Evolutionary conservation across 768 basidiomycete genomes (phyloP).

Genomic region (Tulasnella sp.): DNA sequence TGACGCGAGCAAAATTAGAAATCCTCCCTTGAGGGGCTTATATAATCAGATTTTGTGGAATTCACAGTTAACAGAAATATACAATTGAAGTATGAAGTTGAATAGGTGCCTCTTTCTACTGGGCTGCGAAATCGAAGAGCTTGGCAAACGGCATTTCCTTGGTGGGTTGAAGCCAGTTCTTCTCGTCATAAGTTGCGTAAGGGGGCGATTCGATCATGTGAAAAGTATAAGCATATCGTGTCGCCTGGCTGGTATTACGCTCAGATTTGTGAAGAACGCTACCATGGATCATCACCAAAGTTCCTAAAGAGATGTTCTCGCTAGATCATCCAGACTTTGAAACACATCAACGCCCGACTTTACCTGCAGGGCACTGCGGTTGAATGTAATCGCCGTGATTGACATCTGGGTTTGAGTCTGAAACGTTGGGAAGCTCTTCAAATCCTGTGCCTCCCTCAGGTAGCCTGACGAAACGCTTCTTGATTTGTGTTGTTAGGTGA

Average conservation of each 20-base stretch:
- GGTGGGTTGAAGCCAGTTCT: conserved; percentile 95
- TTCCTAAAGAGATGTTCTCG: conserved; percentile 37
- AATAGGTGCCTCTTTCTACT: too few species aligned
- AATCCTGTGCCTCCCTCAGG: conserved; percentile 74
- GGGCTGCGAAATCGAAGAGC: too few species aligned
- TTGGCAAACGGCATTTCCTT: conserved; percentile 58
- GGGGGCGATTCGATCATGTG: conserved; percentile 80
- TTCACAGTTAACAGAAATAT: too few species aligned
- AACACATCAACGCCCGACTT: background rate
- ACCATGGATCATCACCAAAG: conserved; percentile 89
- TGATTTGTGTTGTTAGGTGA: conserved; percentile 58
- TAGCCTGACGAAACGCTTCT: conserved; percentile 75
- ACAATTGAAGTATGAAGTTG: too few species aligned
- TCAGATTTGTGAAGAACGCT: conserved; percentile 85
- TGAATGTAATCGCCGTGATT: conserved; percentile 38
- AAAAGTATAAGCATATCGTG: conserved; percentile 85
- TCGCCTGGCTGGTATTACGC: conserved; percentile 63
- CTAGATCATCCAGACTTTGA: background rate
- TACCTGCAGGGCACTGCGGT: conserved; percentile 64
- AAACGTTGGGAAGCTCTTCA: conserved; percentile 37
- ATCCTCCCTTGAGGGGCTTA: too few species aligned
- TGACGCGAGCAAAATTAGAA: conserved; percentile 24
- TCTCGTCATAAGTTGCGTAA: conserved; percentile 62
- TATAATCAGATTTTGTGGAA: too few species aligned
- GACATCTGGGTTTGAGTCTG: too few species aligned